phyloP scores from a whole-genome alignment of 202 grass and related monocot genomes.

The Panicum hallii region DNA sequence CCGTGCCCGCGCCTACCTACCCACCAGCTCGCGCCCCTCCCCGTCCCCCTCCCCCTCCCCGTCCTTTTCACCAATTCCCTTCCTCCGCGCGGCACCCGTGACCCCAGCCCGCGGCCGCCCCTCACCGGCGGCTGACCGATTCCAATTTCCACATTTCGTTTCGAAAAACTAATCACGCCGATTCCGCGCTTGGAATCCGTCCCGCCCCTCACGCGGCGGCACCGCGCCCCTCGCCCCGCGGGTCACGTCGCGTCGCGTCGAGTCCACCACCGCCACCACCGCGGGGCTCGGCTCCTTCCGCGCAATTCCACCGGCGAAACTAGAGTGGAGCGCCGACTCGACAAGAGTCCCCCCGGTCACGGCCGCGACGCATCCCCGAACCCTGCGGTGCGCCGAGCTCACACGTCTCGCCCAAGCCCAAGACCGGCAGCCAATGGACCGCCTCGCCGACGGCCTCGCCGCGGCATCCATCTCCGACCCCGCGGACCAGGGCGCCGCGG shows the following conservation, averaged over 20 bases:
- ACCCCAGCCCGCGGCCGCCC: background rate
- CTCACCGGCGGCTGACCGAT: constrained; percentile 28
- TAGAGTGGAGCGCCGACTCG: background rate
- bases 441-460: constrained; percentile 36
- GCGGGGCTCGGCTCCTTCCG: background rate
- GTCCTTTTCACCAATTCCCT: constrained; percentile 11
- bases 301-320: background rate
- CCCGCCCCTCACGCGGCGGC: background rate
- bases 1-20: background rate
- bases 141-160: background rate
- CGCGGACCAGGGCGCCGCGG: background rate
- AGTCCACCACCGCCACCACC: background rate
- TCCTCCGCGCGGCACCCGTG: constrained; percentile 33
- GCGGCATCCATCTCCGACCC: constrained; percentile 25
- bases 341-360: background rate
- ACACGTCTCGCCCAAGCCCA: background rate
- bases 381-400: background rate
- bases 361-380: background rate
- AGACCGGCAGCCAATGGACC: constrained; percentile 35
- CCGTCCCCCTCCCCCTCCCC: background rate
- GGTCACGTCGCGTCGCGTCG: background rate
- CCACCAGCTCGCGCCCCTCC: background rate
- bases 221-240: background rate
- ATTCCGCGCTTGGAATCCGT: constrained; percentile 12
- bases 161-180: background rate